Base-by-base conservation (phyloP, 139 green algal species). In the Volvox africanus region DNA sequence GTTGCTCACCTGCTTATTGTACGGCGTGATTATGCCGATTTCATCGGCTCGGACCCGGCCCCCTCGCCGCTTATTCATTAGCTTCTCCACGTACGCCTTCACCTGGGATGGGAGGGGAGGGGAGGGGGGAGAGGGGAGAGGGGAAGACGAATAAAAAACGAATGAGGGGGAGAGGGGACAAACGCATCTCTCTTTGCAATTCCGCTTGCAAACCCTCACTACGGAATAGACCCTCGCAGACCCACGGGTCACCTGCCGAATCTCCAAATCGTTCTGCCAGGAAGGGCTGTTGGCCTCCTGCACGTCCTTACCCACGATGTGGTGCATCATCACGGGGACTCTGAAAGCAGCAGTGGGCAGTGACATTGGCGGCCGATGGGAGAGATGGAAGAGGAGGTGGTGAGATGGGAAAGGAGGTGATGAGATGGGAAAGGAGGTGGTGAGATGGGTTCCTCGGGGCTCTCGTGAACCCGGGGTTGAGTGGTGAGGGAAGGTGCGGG, bases 11-110 rank as follows among this genome's bases (percentile, higher is more conserved):
- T 95, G 93, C 90, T 89, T 92, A 37, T 89, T 80, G 88, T 94
- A 95, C 13, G 93, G 92, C 37, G 93, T 91, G 81, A 95, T 93
- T 65, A 94, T 61, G 33, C 88, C 93, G 73, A 95, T 95, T 69
- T 95, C 89, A 1, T 50, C 30, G 0, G 44, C 80, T 0, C 22
- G 75, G 2, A 87, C 61, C 14, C 30, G 85, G 50, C 90, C 93
- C 37, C 90, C 16, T 1, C 90, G 50, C 79, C 78, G 36, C 36
- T 89, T 33, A 3, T 5, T 36, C 79, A 50, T 2, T 24, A 94
- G 87, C 55, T 83, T 73, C 26, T 89, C 28, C 22, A 95, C 88
- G 62, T 93, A 94, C 73, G 26, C 0, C 44, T 32, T 21, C 28
- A 90, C 86, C 86, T 87, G 26, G 36, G 55, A 24, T 22, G 35